Evolutionary conservation across 1,139 yeast species (phyloP).

Genomic region (Pneumocystis canis): DNA sequence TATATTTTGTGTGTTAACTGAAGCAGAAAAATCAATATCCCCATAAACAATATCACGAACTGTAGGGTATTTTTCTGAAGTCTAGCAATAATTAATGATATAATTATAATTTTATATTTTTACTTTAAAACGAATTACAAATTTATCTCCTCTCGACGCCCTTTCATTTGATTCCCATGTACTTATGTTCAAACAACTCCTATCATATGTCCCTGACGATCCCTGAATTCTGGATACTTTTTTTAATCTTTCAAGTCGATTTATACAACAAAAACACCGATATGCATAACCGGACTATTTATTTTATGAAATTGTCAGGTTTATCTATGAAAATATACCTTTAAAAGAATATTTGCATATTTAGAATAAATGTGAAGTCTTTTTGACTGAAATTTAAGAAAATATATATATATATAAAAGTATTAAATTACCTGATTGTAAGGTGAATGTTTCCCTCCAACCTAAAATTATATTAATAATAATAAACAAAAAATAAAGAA

Average conservation of each 20-base stretch:
- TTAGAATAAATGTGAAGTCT: conserved; percentile 35
- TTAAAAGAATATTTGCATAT: conserved; percentile 43
- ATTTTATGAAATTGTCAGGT: not conserved
- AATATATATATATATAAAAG: not conserved
- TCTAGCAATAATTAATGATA: conserved; percentile 13
- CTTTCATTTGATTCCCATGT: conserved; percentile 29
- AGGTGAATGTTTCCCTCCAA: not conserved
- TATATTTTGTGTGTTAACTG: conserved; percentile 48
- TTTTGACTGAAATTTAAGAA: not conserved
- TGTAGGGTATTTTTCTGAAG: conserved; percentile 56
- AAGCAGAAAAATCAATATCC: conserved; percentile 59
- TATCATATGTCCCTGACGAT: conserved; percentile 88
- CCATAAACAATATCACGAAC: conserved; percentile 72
- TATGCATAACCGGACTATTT: conserved; percentile 50
- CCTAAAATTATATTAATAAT: not conserved
- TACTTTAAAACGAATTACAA: conserved; percentile 20
- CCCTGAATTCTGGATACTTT: conserved; percentile 57
- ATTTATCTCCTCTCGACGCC: conserved; percentile 25
- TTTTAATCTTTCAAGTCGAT: conserved; percentile 52
- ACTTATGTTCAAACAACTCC: conserved; percentile 46
- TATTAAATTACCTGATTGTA: not conserved
- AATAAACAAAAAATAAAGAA: not conserved
- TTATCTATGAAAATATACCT: conserved; percentile 13
- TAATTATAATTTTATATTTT: conserved; percentile 31
- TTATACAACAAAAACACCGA: conserved; percentile 71